Conservation (phyloP, 106 monocot genomes). For the Vanilla planifolia region DNA sequence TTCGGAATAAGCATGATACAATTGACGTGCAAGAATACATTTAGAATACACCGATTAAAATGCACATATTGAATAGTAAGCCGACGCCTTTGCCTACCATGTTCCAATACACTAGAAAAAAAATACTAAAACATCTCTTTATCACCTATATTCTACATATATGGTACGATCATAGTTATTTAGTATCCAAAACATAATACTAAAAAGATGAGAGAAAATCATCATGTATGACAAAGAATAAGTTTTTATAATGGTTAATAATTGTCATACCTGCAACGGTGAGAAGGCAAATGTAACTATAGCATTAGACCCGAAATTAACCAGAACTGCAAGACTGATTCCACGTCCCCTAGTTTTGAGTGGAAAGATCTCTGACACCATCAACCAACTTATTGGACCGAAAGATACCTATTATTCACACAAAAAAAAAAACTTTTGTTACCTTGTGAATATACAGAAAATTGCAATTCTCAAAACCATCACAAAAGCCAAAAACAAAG, state of each 20-base stretch:
- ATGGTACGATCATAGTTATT: too few species aligned
- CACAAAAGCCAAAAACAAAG: background rate
- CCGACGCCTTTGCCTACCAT: too few species aligned
- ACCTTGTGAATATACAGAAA: background rate
- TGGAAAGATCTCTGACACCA: slow-evolving; percentile 98
- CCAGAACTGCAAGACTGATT: slow-evolving; percentile 90
- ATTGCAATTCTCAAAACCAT: background rate
- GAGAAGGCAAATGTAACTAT: slow-evolving; percentile 94
- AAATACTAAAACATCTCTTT: too few species aligned
- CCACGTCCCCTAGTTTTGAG: slow-evolving; percentile 86
- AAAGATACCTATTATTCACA: slow-evolving; percentile 72
- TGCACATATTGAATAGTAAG: too few species aligned
- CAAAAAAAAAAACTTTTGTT: background rate
- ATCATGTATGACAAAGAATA: too few species aligned
- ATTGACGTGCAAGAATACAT: too few species aligned
- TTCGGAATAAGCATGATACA: too few species aligned
- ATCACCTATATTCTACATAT: too few species aligned
- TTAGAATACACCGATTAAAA: too few species aligned
- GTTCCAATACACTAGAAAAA: too few species aligned
- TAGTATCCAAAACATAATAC: too few species aligned
- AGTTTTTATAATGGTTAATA: background rate
- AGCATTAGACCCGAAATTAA: slow-evolving; percentile 94
- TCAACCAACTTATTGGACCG: slow-evolving; percentile 98
- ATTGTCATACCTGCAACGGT: slow-evolving; percentile 55
- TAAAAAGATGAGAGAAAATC: too few species aligned